phyloP scores from a whole-genome alignment of 768 basidiomycete genomes.

The Dioszegia aurantiaca region DNA sequence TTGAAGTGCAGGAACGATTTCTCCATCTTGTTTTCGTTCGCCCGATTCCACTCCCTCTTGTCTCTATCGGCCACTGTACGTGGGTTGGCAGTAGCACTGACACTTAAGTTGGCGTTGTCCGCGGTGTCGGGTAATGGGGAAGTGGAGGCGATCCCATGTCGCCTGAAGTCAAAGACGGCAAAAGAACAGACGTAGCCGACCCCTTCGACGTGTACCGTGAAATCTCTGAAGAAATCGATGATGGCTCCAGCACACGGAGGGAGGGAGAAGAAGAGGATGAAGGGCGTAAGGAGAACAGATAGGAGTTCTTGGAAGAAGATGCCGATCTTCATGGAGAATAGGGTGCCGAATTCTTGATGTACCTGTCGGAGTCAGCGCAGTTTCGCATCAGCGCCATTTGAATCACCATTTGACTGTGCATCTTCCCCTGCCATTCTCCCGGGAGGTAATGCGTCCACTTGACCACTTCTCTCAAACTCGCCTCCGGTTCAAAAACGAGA shows the following conservation, averaged over 20 bases:
- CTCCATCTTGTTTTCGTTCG: slow-evolving; percentile 76
- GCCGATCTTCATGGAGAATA: slow-evolving; percentile 88
- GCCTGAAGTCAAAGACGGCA: slow-evolving; percentile 95
- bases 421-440: slow-evolving; percentile 77
- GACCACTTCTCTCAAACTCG: slow-evolving; percentile 87
- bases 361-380: slow-evolving; percentile 57
- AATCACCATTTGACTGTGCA: slow-evolving; percentile 81
- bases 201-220: slow-evolving; percentile 92
- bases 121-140: slow-evolving; percentile 24
- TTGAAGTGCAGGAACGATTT: slow-evolving; percentile 58
- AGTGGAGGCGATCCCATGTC: slow-evolving; percentile 81
- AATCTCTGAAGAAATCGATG: slow-evolving; percentile 97
- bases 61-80: background rate
- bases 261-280: slow-evolving; percentile 88
- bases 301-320: slow-evolving; percentile 84
- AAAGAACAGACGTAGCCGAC: slow-evolving; percentile 96
- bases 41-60: slow-evolving; percentile 9
- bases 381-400: background rate
- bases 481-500: slow-evolving; percentile 86
- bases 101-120: no score
- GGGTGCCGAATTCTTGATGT: slow-evolving; percentile 82
- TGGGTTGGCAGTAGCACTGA: background rate
- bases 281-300: slow-evolving; percentile 89
- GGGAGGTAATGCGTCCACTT: slow-evolving; percentile 96
- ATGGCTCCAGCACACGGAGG: slow-evolving; percentile 84